These are phyloP conservation scores for Amanita fuliginea DNA, from an alignment of 768 basidiomycete species.

Conservation along the genomic window DNA sequence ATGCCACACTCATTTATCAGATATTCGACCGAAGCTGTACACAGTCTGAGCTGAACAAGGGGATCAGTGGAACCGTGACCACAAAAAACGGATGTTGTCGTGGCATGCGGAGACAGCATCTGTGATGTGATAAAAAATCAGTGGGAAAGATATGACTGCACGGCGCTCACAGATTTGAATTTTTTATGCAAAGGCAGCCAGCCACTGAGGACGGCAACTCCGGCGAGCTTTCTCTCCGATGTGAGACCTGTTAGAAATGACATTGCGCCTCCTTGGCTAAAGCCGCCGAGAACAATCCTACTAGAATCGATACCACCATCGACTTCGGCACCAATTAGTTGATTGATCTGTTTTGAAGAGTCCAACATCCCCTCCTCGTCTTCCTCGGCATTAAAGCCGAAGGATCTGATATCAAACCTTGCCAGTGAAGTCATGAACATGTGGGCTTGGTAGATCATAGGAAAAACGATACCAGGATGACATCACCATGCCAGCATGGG, in stretches of 20 bases:
- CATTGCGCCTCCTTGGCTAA: slow-evolving; percentile 80
- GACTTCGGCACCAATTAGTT: slow-evolving; percentile 66
- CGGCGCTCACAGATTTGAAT: slow-evolving; percentile 46
- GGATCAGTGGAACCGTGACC: slow-evolving; percentile 75
- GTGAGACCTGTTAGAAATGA: slow-evolving; percentile 67
- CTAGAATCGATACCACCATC: slow-evolving; percentile 54
- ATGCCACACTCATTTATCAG: slow-evolving; percentile 46
- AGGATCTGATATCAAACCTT: slow-evolving; percentile 73
- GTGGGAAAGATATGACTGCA: background rate
- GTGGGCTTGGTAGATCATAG: background rate
- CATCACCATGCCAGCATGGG: slow-evolving; percentile 66
- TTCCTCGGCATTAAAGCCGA: slow-evolving; percentile 50
- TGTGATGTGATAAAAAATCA: slow-evolving; percentile 17
- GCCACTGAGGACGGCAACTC: slow-evolving; percentile 63
- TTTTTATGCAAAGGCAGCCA: slow-evolving; percentile 65
- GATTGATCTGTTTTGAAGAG: slow-evolving; percentile 48
- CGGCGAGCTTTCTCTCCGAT: slow-evolving; percentile 55
- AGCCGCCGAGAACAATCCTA: slow-evolving; percentile 80
- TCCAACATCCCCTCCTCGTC: slow-evolving; percentile 71
- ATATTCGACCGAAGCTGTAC: slow-evolving; percentile 42
- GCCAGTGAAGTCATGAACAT: slow-evolving; percentile 4
- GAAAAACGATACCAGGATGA: slow-evolving; percentile 48
- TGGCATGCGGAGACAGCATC: slow-evolving; percentile 52
- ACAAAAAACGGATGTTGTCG: slow-evolving; percentile 71
- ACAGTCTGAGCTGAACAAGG: slow-evolving; percentile 50